These are phyloP conservation scores for Wickerhamomyces sp. DNA, from an alignment of 1,139 yeast genomes.

Conservation along the genomic window DNA sequence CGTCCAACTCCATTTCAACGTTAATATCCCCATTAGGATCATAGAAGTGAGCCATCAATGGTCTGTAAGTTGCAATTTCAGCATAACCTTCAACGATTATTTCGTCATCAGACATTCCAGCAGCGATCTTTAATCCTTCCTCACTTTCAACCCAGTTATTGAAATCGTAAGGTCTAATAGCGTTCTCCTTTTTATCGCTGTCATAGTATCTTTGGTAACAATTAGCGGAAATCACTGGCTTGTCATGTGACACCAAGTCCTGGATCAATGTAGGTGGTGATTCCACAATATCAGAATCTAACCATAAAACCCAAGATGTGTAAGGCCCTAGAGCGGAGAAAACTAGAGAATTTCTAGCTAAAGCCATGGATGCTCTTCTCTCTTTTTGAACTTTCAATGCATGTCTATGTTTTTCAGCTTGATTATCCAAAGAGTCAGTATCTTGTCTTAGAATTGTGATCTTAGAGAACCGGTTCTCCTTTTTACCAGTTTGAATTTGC, in stretches of 20 bases:
- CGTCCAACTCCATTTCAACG: conserved; percentile 79
- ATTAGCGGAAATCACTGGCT: conserved; percentile 85
- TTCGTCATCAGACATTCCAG: conserved; percentile 74
- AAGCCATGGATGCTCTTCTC: conserved; percentile 85
- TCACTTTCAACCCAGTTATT: conserved; percentile 97
- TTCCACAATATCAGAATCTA: conserved; percentile 91
- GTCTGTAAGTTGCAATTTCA: conserved; percentile 90
- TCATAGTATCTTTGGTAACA: conserved; percentile 80
- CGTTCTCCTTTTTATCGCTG: conserved; percentile 48
- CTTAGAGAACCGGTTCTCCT: conserved; percentile 62
- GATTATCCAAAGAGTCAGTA: conserved; percentile 63
- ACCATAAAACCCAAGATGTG: conserved; percentile 94
- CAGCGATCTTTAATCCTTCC: conserved; percentile 73
- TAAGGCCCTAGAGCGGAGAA: conserved; percentile 88
- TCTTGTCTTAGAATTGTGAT: conserved; percentile 90
- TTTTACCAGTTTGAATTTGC: conserved; percentile 54
- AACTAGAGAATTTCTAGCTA: conserved; percentile 86
- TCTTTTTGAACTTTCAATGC: conserved; percentile 78
- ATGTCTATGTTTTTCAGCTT: conserved; percentile 77
- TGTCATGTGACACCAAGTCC: conserved; percentile 82
- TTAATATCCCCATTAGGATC: conserved; percentile 56
- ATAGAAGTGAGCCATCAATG: conserved; percentile 90
- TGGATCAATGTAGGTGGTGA: conserved; percentile 78
- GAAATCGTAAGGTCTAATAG: conserved; percentile 85
- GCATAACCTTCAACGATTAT: conserved; percentile 89